These are phyloP conservation scores for Penicillium riverlandense DNA, from an alignment of 495 filamentous ascomycete genomes.

Conservation along the genomic window DNA sequence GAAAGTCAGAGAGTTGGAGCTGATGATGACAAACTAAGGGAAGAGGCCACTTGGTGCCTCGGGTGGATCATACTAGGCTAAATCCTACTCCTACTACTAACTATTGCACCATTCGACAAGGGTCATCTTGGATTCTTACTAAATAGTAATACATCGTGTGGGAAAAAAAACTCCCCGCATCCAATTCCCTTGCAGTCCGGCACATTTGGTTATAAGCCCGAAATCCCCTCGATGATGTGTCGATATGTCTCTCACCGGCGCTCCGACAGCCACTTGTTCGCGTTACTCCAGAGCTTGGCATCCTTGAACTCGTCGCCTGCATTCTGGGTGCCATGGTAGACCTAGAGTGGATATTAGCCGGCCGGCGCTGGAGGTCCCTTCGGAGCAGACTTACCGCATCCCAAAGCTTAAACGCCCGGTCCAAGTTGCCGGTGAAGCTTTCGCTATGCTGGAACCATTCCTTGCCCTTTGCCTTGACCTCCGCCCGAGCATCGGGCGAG, in stretches of 20 bases:
- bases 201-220: conserved; percentile 5
- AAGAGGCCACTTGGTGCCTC: conserved; percentile 19
- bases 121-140: conserved; percentile 8
- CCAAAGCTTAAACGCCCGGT: conserved; percentile 76
- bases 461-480: conserved; percentile 57
- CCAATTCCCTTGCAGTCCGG: conserved; percentile 2
- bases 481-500: conserved; percentile 51
- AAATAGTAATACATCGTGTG: conserved; percentile 21
- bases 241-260: conserved; percentile 35
- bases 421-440: conserved; percentile 68
- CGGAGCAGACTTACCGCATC: conserved; percentile 54
- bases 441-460: conserved; percentile 69
- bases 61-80: conserved; percentile 3
- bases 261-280: conserved; percentile 54
- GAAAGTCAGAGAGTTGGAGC: not conserved
- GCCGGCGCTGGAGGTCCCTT: not conserved
- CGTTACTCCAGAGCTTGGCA: conserved; percentile 55
- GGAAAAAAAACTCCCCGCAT: conserved; percentile 4
- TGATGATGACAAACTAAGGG: conserved; percentile 13
- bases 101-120: not conserved
- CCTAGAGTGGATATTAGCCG: conserved; percentile 26
- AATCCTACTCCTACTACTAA: no score
- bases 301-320: conserved; percentile 59
- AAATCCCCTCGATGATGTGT: conserved; percentile 6
- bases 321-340: conserved; percentile 59